phyloP scores from a whole-genome alignment of 2,329 filamentous ascomycete species.

The Fusarium stilboides region DNA sequence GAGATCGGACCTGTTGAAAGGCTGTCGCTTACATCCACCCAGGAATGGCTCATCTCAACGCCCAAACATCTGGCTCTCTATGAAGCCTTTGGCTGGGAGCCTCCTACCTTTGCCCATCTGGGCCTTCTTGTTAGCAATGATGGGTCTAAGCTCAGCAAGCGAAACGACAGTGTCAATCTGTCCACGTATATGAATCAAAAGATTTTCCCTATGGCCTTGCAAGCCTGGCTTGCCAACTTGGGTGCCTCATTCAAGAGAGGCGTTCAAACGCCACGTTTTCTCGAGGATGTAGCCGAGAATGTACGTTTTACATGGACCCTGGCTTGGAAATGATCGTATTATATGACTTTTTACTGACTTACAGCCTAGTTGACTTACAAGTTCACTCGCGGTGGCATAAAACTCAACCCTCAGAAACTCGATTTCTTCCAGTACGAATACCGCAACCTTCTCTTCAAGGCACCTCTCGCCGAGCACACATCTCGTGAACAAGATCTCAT shows the following conservation, averaged over 20 bases:
- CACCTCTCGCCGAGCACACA: conserved; percentile 44
- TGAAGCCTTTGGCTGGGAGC: conserved; percentile 80
- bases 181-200: conserved; percentile 65
- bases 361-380: conserved; percentile 79
- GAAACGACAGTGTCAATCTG: conserved; percentile 71
- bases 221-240: conserved; percentile 87
- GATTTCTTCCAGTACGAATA: conserved; percentile 83
- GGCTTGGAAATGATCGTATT: not conserved
- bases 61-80: conserved; percentile 82
- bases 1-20: not conserved
- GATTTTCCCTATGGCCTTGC: conserved; percentile 66
- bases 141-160: conserved; percentile 89
- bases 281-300: conserved; percentile 79
- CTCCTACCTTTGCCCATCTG: conserved; percentile 84
- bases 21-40: conserved; percentile 6
- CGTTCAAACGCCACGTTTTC: conserved; percentile 57
- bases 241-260: conserved; percentile 54
- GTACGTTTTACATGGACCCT: conserved; percentile 58
- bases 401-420: conserved; percentile 85
- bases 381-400: conserved; percentile 92
- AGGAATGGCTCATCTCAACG: conserved; percentile 97
- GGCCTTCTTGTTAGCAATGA: conserved; percentile 79
- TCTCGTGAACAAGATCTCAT: conserved; percentile 39
- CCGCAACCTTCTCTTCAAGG: conserved; percentile 54
- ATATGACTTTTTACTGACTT: conserved; percentile 43